Conservation (phyloP, 2,329 filamentous ascomycete species). For the Alternaria gansuensis region DNA sequence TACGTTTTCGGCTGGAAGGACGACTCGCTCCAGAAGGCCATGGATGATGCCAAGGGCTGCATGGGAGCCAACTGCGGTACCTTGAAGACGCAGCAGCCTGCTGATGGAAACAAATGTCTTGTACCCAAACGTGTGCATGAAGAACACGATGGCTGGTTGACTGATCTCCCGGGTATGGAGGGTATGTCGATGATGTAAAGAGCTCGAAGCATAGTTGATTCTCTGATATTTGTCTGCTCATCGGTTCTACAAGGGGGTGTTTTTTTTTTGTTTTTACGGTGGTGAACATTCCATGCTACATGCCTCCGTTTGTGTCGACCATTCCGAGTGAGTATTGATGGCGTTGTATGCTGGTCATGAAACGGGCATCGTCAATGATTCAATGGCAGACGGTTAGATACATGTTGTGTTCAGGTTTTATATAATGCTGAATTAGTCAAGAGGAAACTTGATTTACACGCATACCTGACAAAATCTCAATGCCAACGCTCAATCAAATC, state of each 20-base stretch:
- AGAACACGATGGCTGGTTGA: slow-evolving; percentile 37
- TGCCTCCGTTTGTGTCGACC: too few relatives aligned
- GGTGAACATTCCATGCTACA: too few relatives aligned
- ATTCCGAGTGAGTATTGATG: too few relatives aligned
- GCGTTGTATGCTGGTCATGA: background rate
- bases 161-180: slow-evolving; percentile 30
- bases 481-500: background rate
- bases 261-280: too few relatives aligned
- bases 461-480: background rate
- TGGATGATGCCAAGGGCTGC: slow-evolving; percentile 42
- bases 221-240: too few relatives aligned
- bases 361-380: fast-evolving
- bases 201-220: fast-evolving
- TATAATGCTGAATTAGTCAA: background rate
- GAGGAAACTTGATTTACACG: background rate
- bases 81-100: slow-evolving; percentile 38
- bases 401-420: background rate
- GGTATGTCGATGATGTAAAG: slow-evolving; percentile 17
- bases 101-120: slow-evolving; percentile 32
- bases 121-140: slow-evolving; percentile 39
- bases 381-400: background rate
- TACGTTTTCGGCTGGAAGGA: slow-evolving; percentile 48
- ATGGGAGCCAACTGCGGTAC: slow-evolving; percentile 41
- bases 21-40: slow-evolving; percentile 42
- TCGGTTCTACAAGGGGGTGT: too few relatives aligned